A percentile compares a stretch with the other conserved stretches of the same genome.
These are phyloP conservation scores for Lodderomyces oxycetoniae DNA, from an alignment of 1,139 yeast genomes.

Conservation along the genomic window DNA sequence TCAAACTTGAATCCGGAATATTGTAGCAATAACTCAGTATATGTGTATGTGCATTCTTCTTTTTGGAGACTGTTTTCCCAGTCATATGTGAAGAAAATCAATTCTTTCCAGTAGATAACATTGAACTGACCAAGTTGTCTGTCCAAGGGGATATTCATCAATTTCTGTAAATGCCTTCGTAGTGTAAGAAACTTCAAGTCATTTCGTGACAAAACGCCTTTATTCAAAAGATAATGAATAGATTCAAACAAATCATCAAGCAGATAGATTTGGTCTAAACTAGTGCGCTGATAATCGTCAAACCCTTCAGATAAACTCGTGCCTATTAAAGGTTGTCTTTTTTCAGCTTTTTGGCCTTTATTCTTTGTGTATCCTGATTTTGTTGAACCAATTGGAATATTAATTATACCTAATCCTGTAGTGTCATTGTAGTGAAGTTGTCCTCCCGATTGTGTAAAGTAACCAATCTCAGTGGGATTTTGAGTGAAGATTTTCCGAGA, in stretches of 20 bases:
- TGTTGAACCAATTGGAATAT: slow-evolving; percentile 3
- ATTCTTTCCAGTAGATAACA: slow-evolving; percentile 19
- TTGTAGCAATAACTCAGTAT: slow-evolving; percentile 11
- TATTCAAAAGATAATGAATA: slow-evolving; percentile 13
- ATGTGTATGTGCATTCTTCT: slow-evolving; percentile 3
- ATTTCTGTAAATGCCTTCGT: slow-evolving; percentile 19
- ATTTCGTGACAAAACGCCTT: slow-evolving; percentile 2
- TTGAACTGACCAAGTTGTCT: slow-evolving; percentile 16
- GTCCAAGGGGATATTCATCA: slow-evolving; percentile 20
- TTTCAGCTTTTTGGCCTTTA: slow-evolving; percentile 6
- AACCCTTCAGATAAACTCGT: slow-evolving; percentile 19
- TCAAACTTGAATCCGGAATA: slow-evolving; percentile 25
- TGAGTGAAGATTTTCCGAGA: slow-evolving; percentile 1
- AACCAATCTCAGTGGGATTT: slow-evolving; percentile 9
- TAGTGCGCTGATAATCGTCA: slow-evolving; percentile 13
- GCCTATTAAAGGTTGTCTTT: slow-evolving; percentile 16
- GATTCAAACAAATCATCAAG: slow-evolving; percentile 18
- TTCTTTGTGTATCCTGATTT: slow-evolving; percentile 7
- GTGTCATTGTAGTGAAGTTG: slow-evolving; percentile 6
- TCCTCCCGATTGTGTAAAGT: slow-evolving; percentile 8
- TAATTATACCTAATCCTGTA: slow-evolving; percentile 9
- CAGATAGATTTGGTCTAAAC: slow-evolving; percentile 15
- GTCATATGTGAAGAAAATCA: slow-evolving; percentile 21
- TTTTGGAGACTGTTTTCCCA: slow-evolving; percentile 11
- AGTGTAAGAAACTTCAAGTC: slow-evolving; percentile 18